A percentile compares a stretch with the other conserved stretches of the same genome.
Evolutionary conservation across 2,329 filamentous ascomycete genomes (phyloP).

Genomic region (Fusarium torulosum): DNA sequence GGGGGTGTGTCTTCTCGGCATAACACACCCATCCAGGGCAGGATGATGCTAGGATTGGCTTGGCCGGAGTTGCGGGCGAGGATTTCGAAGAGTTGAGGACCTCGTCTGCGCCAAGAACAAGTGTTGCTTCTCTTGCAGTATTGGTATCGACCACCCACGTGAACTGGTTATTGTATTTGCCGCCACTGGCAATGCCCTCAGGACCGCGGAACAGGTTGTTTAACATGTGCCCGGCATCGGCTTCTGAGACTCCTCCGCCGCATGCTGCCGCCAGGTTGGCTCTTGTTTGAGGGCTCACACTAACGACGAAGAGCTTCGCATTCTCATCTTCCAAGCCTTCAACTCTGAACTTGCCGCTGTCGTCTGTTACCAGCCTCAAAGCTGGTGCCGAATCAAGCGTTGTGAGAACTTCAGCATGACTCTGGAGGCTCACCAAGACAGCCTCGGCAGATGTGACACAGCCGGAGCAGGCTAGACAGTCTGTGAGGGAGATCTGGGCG

Average conservation of each 20-base stretch:
- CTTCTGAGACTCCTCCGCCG: constrained; percentile 76
- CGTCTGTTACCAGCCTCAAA: constrained; percentile 56
- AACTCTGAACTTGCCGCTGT: constrained; percentile 55
- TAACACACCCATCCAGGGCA: constrained; percentile 99
- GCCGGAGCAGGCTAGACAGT: constrained; percentile 96
- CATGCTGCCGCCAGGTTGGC: constrained; percentile 90
- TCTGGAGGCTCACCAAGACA: constrained; percentile 94
- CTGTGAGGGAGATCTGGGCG: constrained; percentile 94
- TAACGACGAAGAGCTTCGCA: constrained; percentile 88
- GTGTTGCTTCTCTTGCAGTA: constrained; percentile 80
- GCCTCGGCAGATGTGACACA: constrained; percentile 98
- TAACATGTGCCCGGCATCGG: constrained; percentile 84
- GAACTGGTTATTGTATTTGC: constrained; percentile 81
- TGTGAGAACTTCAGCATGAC: constrained; percentile 88
- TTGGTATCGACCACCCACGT: constrained; percentile 94
- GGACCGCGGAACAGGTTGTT: constrained; percentile 79
- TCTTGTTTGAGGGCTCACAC: constrained; percentile 89
- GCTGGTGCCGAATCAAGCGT: constrained; percentile 78
- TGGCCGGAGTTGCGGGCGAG: constrained; percentile 43
- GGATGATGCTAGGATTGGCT: constrained; percentile 84
- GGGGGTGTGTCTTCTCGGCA: constrained; percentile 96
- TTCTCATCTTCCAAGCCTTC: constrained; percentile 68
- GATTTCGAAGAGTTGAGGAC: constrained; percentile 59
- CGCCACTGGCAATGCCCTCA: constrained; percentile 76
- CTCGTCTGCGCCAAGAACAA: constrained; percentile 84